Evolutionary conservation across 23 red algal species (phyloP).

Genomic region (Pyropia haitanensis): DNA sequence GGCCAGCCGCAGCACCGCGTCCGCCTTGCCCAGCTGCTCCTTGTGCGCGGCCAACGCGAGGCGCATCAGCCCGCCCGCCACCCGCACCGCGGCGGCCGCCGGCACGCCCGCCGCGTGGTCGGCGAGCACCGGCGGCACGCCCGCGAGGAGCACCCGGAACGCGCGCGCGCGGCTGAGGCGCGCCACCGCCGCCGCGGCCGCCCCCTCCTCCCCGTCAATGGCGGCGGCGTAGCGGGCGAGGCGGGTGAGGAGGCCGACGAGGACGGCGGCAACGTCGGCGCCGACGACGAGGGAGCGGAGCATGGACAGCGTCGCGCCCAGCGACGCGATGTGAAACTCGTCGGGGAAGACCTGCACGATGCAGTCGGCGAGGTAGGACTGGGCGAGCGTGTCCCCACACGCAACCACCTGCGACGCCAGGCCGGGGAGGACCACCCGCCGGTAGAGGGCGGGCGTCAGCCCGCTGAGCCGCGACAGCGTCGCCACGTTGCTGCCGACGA

Average conservation of each 20-base stretch:
- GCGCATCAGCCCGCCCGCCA: conserved; percentile 39
- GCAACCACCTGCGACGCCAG: conserved; percentile 59
- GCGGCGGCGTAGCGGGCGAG: conserved; percentile 44
- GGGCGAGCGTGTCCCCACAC: conserved; percentile 67
- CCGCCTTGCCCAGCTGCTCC: conserved; percentile 40
- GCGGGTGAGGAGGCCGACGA: conserved; percentile 56
- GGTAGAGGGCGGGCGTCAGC: conserved; percentile 32
- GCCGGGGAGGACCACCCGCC: conserved; percentile 43
- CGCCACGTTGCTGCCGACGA: conserved; percentile 78
- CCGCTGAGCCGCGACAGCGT: conserved; percentile 42
- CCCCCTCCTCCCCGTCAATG: conserved; percentile 13
- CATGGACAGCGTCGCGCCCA: conserved; percentile 58
- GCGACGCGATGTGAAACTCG: conserved; percentile 64
- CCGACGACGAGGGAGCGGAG: conserved; percentile 36
- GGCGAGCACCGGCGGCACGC: conserved; percentile 37
- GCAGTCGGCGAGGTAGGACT: conserved; percentile 94
- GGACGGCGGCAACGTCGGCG: conserved; percentile 49
- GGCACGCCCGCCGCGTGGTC: conserved; percentile 28
- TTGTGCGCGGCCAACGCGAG: conserved; percentile 52
- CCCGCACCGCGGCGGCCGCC: conserved; percentile 32
- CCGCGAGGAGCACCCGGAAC: conserved; percentile 33
- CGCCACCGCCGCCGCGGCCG: conserved; percentile 14
- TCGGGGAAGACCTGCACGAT: conserved; percentile 93
- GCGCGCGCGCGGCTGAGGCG: not conserved
- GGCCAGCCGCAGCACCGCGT: conserved; percentile 56